Evolutionary conservation across 495 filamentous ascomycete genomes (phyloP).

Genomic region (Aspergillus incahuasiensis): DNA sequence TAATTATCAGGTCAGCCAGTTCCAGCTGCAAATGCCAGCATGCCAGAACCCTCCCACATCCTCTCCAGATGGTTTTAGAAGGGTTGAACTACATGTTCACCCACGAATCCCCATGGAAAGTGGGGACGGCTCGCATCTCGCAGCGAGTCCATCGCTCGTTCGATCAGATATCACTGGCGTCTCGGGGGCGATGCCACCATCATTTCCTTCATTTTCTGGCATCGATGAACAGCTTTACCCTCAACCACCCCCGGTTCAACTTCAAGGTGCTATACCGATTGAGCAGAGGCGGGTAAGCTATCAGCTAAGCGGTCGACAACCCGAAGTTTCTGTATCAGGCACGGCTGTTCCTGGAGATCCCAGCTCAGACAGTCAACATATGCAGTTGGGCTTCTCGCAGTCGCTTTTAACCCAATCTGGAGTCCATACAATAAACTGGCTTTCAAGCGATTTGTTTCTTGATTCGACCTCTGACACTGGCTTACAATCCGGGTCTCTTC

Average conservation of each 20-base stretch:
- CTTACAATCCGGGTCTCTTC: constrained; percentile 2
- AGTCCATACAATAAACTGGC: constrained; percentile 36
- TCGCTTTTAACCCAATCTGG: constrained; percentile 25
- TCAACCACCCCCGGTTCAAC: not conserved
- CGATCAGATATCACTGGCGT: constrained; percentile 8
- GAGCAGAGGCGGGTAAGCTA: constrained; percentile 6
- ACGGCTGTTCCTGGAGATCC: constrained; percentile 19
- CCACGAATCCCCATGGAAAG: not conserved
- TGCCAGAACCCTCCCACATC: constrained; percentile 1
- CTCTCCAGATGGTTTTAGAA: constrained; percentile 10
- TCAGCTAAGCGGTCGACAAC: constrained; percentile 14
- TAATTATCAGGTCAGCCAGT: constrained; percentile 20
- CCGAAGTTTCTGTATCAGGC: constrained; percentile 10
- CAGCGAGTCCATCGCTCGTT: constrained; percentile 5
- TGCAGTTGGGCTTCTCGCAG: constrained; percentile 21
- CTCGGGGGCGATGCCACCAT: not conserved
- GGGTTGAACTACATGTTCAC: not conserved
- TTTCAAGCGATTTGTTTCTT: constrained; percentile 15
- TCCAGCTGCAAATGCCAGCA: constrained; percentile 20
- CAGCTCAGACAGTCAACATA: constrained; percentile 21
- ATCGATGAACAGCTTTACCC: constrained; percentile 13
- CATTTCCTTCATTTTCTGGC: constrained; percentile 12
- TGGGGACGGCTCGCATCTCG: not conserved
- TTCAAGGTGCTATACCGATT: constrained; percentile 11
- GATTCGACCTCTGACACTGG: constrained; percentile 1